Evolutionary conservation across 2,329 filamentous ascomycete species (phyloP), one percentile per base, ranked within the genome.

Genomic region (Penicillium sp.): DNA sequence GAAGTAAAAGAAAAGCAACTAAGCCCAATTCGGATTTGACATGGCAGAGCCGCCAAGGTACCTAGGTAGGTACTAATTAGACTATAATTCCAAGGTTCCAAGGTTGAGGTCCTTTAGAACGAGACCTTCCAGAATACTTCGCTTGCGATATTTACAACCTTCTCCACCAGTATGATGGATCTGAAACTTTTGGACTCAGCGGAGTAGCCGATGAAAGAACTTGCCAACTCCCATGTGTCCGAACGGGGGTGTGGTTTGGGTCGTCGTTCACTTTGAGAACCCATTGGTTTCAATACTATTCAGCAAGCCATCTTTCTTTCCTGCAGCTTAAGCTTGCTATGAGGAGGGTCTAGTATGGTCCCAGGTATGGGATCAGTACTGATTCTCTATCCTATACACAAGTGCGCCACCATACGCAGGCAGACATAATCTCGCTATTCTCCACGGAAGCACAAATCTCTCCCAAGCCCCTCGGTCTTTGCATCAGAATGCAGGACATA

Each of bases 301-400:
- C 31, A 32, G 31, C 31, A 21, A 21, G 18, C n/a, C 46, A 38
- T 8, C 6, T 60, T 35, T 50, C 46, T n/a, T 57, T 54, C 37
- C 57, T 59, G 6, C 44, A 59, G 2, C 2, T 61, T 2, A 54
- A 56, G 13, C 52, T 59, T 29, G 57, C 54, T 12, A 57, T 60
- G 39, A 54, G 25, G 5, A 46, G 54, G 32, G 47, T 40, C n/a
- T 29, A 38, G 4, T 50, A 52, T 13, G 56, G 56, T 27, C 35
- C 52, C 7, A 15, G 13, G 1, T 44, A 15, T 46, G 51, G 50
- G 5, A 54, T 60, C 6, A 58, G 29, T 25, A 54, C 52, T 40
- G 57, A 48, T 16, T 58, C 46, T 54, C 40, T 48, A n/a, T 52
- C 23, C 12, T 40, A 48, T 41, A 58, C 55, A 40, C 80, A 83